Evolutionary conservation across 2,329 filamentous ascomycete genomes (phyloP), one percentile per base, ranked within the genome.

Genomic region (Pseudogymnoascus sp.): DNA sequence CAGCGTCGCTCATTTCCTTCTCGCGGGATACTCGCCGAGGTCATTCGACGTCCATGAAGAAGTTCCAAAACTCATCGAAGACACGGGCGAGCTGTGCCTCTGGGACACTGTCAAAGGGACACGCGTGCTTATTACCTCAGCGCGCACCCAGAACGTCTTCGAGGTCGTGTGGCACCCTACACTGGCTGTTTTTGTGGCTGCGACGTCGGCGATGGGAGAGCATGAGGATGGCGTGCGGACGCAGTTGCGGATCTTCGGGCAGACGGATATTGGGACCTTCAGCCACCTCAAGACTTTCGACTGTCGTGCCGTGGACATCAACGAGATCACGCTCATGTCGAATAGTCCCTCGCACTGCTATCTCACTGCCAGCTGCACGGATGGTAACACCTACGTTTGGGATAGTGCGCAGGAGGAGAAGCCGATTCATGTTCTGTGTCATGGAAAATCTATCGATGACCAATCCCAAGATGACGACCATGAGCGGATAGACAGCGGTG

Each of bases 141-240:
- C 77, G 1, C 78, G 78, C 0, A 79, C 77, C 0, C 78, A 82
- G 50, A 87, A 87, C 61, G 82, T 86, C 1, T 87, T 87, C 47
- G 84, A 87, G 66, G 80, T 86, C 1, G 73, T 78, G 0, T 87
- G 84, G 84, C 84, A 87, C 66, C 84, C 84, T 0, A 75, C 68
- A 0, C 73, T 80, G 50, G 71, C 75, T 2, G 74, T 75, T 20
- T 87, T 87, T 65, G 73, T 83, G 4, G 82, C 78, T 3, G 84
- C 83, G 1, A 86, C 82, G 0, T 81, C 83, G 0, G 81, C 82
- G 0, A 75, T 73, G 7, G 77, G 77, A 0, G 75, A 76, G 35
- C 68, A 76, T 3, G 76, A 81, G 28, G 70, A 76, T 20, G 66
- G 74, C 4, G 73, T 80, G 6, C 74, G 74, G 22, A 86, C 83